A percentile compares a stretch with the other conserved stretches of the same genome.
phyloP scores from a whole-genome alignment of 495 filamentous ascomycete genomes.

The Melanomma pulvis-pyrius region DNA sequence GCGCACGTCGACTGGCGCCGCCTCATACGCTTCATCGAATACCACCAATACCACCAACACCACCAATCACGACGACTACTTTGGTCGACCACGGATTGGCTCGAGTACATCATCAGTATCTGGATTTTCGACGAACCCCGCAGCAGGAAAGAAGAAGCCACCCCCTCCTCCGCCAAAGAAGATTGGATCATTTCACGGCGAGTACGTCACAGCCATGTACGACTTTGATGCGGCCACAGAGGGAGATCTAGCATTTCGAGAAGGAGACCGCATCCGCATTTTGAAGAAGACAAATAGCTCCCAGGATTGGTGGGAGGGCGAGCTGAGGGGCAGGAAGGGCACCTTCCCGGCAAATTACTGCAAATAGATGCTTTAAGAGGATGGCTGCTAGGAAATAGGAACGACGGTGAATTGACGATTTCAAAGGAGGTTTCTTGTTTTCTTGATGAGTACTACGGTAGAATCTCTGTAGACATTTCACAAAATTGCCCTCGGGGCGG shows the following conservation, averaged over 20 bases:
- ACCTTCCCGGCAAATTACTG: conserved; percentile 89
- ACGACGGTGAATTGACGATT: background rate
- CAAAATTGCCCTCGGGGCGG: background rate
- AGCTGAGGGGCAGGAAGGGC: conserved; percentile 72
- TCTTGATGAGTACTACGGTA: background rate
- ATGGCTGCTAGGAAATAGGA: background rate
- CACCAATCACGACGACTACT: conserved; percentile 36
- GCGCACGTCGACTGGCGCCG: conserved; percentile 19
- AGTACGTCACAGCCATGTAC: conserved; percentile 80
- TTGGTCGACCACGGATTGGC: conserved; percentile 23
- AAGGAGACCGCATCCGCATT: conserved; percentile 84
- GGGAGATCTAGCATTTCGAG: conserved; percentile 78
- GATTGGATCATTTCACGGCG: conserved; percentile 49
- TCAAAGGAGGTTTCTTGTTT: background rate
- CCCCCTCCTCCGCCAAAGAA: conserved; percentile 74
- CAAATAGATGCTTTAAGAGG: conserved; percentile 16
- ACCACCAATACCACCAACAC: conserved; percentile 2
- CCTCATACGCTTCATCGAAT: conserved; percentile 21
- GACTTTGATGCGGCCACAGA: conserved; percentile 71
- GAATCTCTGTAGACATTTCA: background rate
- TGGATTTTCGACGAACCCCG: conserved; percentile 40
- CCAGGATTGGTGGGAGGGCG: conserved; percentile 97
- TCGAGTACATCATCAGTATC: conserved; percentile 19
- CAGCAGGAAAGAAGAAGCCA: conserved; percentile 61
- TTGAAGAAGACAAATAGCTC: conserved; percentile 80